These are phyloP conservation scores for Voacanga thouarsii DNA, from an alignment of 257 asterid species.

Conservation along the genomic window DNA sequence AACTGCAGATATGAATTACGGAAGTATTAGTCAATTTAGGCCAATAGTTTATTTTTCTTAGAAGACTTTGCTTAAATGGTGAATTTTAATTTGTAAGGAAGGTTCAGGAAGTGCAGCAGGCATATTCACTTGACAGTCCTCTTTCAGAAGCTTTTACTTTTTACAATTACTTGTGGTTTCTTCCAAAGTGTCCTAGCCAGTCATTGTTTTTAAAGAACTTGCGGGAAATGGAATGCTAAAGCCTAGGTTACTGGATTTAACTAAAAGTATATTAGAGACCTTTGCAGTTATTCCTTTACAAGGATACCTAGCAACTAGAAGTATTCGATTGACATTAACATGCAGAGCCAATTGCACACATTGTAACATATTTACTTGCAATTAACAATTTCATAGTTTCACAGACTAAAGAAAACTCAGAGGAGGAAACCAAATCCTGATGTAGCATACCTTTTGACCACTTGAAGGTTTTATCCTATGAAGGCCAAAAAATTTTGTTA, in stretches of 20 bases:
- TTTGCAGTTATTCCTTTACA: not conserved
- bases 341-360: constrained; percentile 4
- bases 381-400: not conserved
- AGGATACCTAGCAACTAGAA: not conserved
- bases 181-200: not conserved
- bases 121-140: not conserved
- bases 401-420: not conserved
- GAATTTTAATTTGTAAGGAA: not conserved
- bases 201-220: not conserved
- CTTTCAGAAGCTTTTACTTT: not conserved
- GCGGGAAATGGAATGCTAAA: not conserved
- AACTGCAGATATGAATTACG: constrained; percentile 52
- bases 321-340: not conserved
- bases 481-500: constrained; percentile 95
- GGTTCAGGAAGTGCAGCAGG: not conserved
- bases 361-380: not conserved
- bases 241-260: not conserved
- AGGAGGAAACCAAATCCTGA: not conserved
- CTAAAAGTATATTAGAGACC: not conserved
- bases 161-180: constrained; percentile 8
- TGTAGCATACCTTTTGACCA: constrained; percentile 78
- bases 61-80: not conserved
- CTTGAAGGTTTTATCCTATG: constrained; percentile 95
- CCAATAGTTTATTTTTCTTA: not conserved
- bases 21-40: constrained; percentile 7